phyloP scores from a whole-genome alignment of 176 grass and related monocot species.

The Oryza meyeriana region DNA sequence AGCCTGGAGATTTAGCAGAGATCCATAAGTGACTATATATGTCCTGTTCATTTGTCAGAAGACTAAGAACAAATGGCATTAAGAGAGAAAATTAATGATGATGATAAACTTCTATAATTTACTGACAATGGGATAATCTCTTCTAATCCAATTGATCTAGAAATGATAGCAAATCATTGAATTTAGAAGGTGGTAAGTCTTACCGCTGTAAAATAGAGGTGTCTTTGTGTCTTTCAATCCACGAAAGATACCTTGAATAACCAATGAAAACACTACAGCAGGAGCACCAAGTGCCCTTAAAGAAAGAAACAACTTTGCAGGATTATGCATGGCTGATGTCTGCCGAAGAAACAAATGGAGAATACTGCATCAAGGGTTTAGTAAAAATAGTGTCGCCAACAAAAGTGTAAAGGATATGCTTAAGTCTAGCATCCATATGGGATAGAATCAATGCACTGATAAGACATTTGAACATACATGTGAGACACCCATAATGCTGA shows the following conservation, averaged over 20 bases:
- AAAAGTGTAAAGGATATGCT: not conserved
- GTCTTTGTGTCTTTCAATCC: constrained; percentile 70
- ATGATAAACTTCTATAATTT: not conserved
- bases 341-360: constrained; percentile 20
- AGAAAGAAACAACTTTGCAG: constrained; percentile 50
- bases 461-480: constrained; percentile 44
- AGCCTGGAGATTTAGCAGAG: constrained; percentile 30
- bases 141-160: not conserved
- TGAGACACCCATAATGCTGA: constrained; percentile 63
- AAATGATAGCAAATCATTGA: not conserved
- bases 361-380: not conserved
- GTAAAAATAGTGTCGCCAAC: not conserved
- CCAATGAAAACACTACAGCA: constrained; percentile 67
- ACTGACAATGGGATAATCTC: not conserved
- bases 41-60: not conserved
- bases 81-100: constrained; percentile 3
- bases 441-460: not conserved
- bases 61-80: not conserved
- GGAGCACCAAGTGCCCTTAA: constrained; percentile 68
- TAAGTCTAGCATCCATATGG: not conserved
- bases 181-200: not conserved
- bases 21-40: not conserved
- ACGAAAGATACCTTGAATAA: constrained; percentile 63
- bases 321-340: constrained; percentile 50
- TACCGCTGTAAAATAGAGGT: constrained; percentile 58